Evolutionary conservation across 2,329 filamentous ascomycete genomes (phyloP).

Genomic region (Trichoderma endophyticum): DNA sequence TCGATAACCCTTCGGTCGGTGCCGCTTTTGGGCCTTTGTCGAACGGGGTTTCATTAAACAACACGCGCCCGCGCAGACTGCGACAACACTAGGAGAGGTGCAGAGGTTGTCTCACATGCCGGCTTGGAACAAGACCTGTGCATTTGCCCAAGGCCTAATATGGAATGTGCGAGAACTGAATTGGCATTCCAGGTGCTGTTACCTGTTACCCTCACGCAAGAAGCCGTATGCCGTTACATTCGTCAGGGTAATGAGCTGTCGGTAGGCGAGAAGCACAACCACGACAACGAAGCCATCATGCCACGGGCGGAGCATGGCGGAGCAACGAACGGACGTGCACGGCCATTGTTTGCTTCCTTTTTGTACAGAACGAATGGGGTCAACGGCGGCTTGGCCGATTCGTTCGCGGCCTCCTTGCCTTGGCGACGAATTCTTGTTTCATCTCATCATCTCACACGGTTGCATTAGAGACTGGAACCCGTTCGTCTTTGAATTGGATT

Average conservation of each 20-base stretch:
- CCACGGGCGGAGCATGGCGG: slow-evolving; percentile 7
- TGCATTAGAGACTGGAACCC: neutral
- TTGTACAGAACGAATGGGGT: slow-evolving; percentile 7
- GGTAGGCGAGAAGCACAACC: neutral
- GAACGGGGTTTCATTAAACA: slow-evolving; percentile 10
- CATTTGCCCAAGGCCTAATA: neutral
- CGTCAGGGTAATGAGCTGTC: slow-evolving; percentile 4
- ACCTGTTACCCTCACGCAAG: neutral
- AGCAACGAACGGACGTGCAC: slow-evolving; percentile 3
- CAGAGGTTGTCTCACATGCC: slow-evolving; percentile 7
- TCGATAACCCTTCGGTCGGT: slow-evolving; percentile 17
- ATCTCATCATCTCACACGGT: neutral
- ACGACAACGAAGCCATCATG: neutral
- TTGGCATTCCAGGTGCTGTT: slow-evolving; percentile 8
- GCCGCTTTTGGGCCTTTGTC: slow-evolving; percentile 12
- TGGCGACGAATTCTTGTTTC: slow-evolving; percentile 9
- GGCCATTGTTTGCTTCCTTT: slow-evolving; percentile 15
- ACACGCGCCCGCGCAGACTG: slow-evolving; percentile 3
- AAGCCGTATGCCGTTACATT: slow-evolving; percentile 13
- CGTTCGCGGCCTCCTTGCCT: slow-evolving; percentile 5
- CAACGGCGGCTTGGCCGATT: slow-evolving; percentile 14
- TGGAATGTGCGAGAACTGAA: slow-evolving; percentile 17
- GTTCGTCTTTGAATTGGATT: neutral
- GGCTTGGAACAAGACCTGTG: neutral
- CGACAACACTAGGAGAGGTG: slow-evolving; percentile 6